Base-by-base conservation (phyloP, 176 grass and related monocot species). In the barley (Hordeum vulgare) region DNA sequence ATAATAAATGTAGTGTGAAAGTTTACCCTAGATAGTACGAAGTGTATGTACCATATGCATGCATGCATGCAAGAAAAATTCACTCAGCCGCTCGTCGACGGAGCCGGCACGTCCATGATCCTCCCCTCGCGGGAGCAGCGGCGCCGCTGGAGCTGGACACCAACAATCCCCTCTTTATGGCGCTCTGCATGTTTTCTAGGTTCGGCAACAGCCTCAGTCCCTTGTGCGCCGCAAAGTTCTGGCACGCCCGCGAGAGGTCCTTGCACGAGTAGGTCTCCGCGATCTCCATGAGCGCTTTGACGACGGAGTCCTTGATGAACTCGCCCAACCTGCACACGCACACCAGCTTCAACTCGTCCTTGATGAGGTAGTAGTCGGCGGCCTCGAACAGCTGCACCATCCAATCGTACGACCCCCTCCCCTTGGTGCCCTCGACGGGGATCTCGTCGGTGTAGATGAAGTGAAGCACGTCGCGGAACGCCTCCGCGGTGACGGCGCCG, bases 361-460 rank as follows among this genome's bases (percentile, higher is more conserved):
- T n/a, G 18, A 87, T 20, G 4, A 74, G 73, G 66, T 87, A 90
- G 76, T 83, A 66, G 68, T 90, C 84, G 10, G 89, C 85, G 7
- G 80, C 89, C 60, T 51, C 47, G 74, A 90, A 86, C 29, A 90
- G 40, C 68, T 67, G 29, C 67, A 56, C 15, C 71, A 63, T 49
- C 70, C 68, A 11, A 11, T 10, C 37, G 11, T 56, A 63, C 61
- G 64, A 45, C 26, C 27, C 36, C 34, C 11, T 17, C 13, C 26
- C 33, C 56, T 12, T 78, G 72, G 36, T 42, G 18, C 11, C 34
- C 15, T 72, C 42, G 11, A 10, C 27, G 4, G 84, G 88, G 17
- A 86, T 60, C 14, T 21, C 21, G 80, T 90, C 84, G 54, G 77
- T 36, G 84, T 90, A 90, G n/a, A 90, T 42, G 67, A 61, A 90